Conservation (phyloP, 1,139 yeast genomes). For the Magnusiomyces ingens region DNA sequence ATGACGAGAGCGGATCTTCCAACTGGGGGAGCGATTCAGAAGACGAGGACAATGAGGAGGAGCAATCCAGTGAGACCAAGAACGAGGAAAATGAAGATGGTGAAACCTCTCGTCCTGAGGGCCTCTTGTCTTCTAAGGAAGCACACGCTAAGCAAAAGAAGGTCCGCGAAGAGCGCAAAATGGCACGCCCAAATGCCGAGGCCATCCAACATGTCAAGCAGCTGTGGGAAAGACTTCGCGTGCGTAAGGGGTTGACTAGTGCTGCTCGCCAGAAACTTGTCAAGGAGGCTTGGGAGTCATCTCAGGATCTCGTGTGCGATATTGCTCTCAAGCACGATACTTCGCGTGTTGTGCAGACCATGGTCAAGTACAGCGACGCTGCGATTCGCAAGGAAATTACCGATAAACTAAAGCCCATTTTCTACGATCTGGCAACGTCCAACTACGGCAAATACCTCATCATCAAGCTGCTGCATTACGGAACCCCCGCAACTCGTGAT, state of each 20-base stretch:
- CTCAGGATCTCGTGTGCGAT: slow-evolving; percentile 72
- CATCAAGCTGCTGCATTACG: slow-evolving; percentile 87
- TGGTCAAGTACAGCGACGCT: slow-evolving; percentile 77
- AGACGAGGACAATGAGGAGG: slow-evolving; percentile 27
- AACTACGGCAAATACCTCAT: slow-evolving; percentile 89
- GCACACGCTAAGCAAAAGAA: slow-evolving; percentile 82
- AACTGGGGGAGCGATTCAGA: slow-evolving; percentile 31
- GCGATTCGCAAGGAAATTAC: slow-evolving; percentile 73
- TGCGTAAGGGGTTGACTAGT: slow-evolving; percentile 72
- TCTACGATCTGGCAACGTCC: slow-evolving; percentile 78
- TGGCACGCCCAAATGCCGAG: slow-evolving; percentile 76
- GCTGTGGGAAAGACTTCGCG: slow-evolving; percentile 88
- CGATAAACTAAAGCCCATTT: slow-evolving; percentile 63
- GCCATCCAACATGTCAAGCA: slow-evolving; percentile 81
- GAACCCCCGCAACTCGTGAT: slow-evolving; percentile 72
- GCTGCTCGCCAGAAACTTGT: slow-evolving; percentile 71
- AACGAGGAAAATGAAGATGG: slow-evolving; percentile 21
- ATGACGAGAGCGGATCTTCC: too few species aligned
- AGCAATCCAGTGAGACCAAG: slow-evolving; percentile 29
- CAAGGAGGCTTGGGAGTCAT: slow-evolving; percentile 77
- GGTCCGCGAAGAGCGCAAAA: slow-evolving; percentile 71
- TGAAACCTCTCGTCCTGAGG: slow-evolving; percentile 16
- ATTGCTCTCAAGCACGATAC: slow-evolving; percentile 94
- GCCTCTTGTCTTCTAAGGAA: slow-evolving; percentile 45
- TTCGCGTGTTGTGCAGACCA: slow-evolving; percentile 90